A percentile compares a stretch with the other conserved stretches of the same genome.
These are phyloP conservation scores for Bonnemaisonia californica DNA, from an alignment of 31 red algal species.

Conservation along the genomic window DNA sequence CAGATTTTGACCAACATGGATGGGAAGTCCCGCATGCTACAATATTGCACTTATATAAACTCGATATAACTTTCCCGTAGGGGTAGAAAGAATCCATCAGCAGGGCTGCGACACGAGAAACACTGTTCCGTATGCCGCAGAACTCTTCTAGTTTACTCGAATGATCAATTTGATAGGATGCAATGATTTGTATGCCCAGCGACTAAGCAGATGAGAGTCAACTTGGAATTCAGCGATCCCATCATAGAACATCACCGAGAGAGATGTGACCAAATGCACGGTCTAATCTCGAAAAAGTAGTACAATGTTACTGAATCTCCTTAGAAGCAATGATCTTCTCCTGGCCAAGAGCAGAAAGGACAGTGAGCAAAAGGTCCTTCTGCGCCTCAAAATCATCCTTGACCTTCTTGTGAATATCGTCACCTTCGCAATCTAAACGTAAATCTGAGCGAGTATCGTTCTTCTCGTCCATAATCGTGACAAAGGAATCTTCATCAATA, in stretches of 20 bases:
- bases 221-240: neutral
- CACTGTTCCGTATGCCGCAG: neutral
- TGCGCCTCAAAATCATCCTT: conserved; percentile 91
- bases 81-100: neutral
- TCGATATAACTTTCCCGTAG: neutral
- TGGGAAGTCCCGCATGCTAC: too few relatives aligned
- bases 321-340: conserved; percentile 97
- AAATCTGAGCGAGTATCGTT: conserved; percentile 91
- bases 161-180: neutral
- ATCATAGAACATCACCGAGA: neutral
- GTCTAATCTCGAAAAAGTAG: too few relatives aligned
- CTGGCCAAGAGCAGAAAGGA: conserved; percentile 81
- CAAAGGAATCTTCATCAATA: conserved; percentile 91
- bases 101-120: neutral
- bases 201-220: neutral
- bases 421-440: conserved; percentile 68
- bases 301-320: conserved; percentile 74
- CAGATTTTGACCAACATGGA: too few relatives aligned
- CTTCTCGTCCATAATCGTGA: conserved; percentile 98
- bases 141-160: neutral
- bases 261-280: too few relatives aligned
- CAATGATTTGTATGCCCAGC: neutral
- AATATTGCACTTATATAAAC: too few relatives aligned
- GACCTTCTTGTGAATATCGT: conserved; percentile 89
- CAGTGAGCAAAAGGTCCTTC: conserved; percentile 86